A percentile compares a stretch with the other conserved stretches of the same genome.
Evolutionary conservation across 179 eudicot species (phyloP).

Genomic region (Heliamphora pulchella): DNA sequence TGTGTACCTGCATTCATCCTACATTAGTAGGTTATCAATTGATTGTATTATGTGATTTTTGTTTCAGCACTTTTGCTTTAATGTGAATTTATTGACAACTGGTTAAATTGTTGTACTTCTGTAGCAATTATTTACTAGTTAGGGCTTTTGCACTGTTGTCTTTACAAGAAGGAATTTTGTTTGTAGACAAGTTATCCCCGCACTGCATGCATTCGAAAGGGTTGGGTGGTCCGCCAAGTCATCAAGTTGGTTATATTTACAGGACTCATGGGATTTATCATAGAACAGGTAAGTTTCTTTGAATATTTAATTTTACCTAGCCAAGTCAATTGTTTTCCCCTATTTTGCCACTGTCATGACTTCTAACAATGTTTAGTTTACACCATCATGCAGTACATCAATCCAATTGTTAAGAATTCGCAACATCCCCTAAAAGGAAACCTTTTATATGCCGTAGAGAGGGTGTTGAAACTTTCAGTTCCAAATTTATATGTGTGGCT

Average conservation of each 20-base stretch:
- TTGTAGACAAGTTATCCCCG: conserved; percentile 81
- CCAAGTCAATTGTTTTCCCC: conserved; percentile 6
- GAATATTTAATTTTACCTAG: not conserved
- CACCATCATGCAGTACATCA: conserved; percentile 64
- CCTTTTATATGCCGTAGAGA: conserved; percentile 81
- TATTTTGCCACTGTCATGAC: not conserved
- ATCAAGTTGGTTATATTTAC: conserved; percentile 79
- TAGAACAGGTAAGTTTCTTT: conserved; percentile 42
- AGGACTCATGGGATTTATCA: conserved; percentile 81
- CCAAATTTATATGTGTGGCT: conserved; percentile 96
- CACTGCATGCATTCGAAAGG: conserved; percentile 57
- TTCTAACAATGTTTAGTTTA: conserved; percentile 19
- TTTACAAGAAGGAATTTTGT: conserved; percentile 15
- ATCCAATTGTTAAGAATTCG: conserved; percentile 86
- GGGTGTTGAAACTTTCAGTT: conserved; percentile 94
- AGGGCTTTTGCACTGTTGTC: not conserved
- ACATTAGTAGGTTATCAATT: not conserved
- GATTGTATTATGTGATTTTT: not conserved
- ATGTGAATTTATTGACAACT: conserved; percentile 5
- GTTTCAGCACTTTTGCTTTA: not conserved
- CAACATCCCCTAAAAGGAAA: conserved; percentile 92
- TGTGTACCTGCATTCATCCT: too few species aligned
- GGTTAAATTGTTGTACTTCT: not conserved
- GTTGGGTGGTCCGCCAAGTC: conserved; percentile 86
- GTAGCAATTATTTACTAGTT: not conserved